Percentiles rank a stretch among this genome's conserved stretches.
Evolutionary conservation across 2,329 filamentous ascomycete genomes (phyloP).

Genomic region (Beauveria australis): DNA sequence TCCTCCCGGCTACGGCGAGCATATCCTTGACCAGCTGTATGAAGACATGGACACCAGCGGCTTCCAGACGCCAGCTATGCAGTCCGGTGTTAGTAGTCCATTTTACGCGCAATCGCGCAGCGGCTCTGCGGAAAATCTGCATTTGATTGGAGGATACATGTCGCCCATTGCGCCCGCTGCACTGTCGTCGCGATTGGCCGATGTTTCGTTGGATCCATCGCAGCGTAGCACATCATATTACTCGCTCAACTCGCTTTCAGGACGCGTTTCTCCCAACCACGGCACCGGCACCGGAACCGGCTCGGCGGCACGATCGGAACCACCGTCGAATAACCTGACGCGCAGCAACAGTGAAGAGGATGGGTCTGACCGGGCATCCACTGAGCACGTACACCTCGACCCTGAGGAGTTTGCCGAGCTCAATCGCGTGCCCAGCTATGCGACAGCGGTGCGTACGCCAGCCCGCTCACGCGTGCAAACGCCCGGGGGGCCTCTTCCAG

Average conservation of each 20-base stretch:
- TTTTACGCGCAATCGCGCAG: slow-evolving; percentile 63
- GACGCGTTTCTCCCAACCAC: slow-evolving; percentile 33
- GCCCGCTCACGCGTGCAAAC: slow-evolving; percentile 44
- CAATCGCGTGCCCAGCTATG: slow-evolving; percentile 69
- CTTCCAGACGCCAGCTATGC: slow-evolving; percentile 62
- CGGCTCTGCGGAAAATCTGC: slow-evolving; percentile 73
- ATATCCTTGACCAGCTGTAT: slow-evolving; percentile 83
- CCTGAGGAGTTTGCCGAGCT: slow-evolving; percentile 56
- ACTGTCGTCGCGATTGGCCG: slow-evolving; percentile 60
- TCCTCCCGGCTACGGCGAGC: slow-evolving; percentile 87
- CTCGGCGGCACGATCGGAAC: slow-evolving; percentile 28
- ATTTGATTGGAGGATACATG: slow-evolving; percentile 33
- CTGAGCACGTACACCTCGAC: slow-evolving; percentile 48
- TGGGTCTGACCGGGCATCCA: slow-evolving; percentile 44
- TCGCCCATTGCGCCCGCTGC: slow-evolving; percentile 37
- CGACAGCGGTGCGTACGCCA: slow-evolving; percentile 61
- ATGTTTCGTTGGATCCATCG: slow-evolving; percentile 48
- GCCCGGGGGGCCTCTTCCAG: slow-evolving; percentile 47
- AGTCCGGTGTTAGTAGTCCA: slow-evolving; percentile 73
- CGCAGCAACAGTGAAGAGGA: slow-evolving; percentile 46
- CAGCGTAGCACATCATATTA: slow-evolving; percentile 38
- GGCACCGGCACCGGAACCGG: slow-evolving; percentile 18
- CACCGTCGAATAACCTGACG: slow-evolving; percentile 38
- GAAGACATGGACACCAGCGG: slow-evolving; percentile 74
- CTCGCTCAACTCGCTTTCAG: slow-evolving; percentile 34